phyloP scores from a whole-genome alignment of 2,329 filamentous ascomycete genomes.

The Epichloe gansuensis region DNA sequence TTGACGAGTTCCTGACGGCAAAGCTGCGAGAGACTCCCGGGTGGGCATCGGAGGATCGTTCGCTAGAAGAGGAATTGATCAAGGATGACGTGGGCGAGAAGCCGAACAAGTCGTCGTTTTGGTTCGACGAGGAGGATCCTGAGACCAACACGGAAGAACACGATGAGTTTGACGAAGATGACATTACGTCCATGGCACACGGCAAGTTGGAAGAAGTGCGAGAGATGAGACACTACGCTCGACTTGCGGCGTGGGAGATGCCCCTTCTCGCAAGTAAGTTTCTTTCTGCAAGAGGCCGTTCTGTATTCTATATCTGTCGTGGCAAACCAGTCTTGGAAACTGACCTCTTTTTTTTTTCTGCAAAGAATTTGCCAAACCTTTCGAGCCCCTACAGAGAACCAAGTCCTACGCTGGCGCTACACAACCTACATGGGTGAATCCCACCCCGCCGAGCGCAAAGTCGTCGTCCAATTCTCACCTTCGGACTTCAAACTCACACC shows the following conservation, averaged over 20 bases:
- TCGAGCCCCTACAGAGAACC: conserved; percentile 54
- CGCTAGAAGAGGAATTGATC: conserved; percentile 19
- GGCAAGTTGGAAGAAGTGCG: conserved; percentile 78
- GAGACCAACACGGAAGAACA: conserved; percentile 39
- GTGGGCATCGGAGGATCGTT: conserved; percentile 20
- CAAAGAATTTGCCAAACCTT: conserved; percentile 71
- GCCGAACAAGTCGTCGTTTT: conserved; percentile 30
- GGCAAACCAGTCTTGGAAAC: neutral
- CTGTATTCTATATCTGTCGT: neutral
- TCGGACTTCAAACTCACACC: conserved; percentile 58
- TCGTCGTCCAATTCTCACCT: conserved; percentile 81
- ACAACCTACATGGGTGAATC: conserved; percentile 91
- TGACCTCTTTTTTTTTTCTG: neutral
- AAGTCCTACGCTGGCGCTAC: conserved; percentile 86
- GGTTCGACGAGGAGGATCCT: conserved; percentile 37
- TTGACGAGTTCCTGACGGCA: conserved; percentile 21
- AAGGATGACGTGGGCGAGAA: conserved; percentile 20
- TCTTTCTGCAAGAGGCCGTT: neutral
- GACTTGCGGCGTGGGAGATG: conserved; percentile 91
- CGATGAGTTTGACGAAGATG: conserved; percentile 63
- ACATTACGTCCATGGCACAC: conserved; percentile 74
- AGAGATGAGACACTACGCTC: conserved; percentile 78
- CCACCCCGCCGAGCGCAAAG: conserved; percentile 86
- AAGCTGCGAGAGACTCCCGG: conserved; percentile 17
- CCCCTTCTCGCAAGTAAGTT: conserved; percentile 73